Percentiles rank a stretch among this genome's conserved stretches.
Conservation (phyloP, 1,139 yeast genomes). For the Geotrichum reessii region DNA sequence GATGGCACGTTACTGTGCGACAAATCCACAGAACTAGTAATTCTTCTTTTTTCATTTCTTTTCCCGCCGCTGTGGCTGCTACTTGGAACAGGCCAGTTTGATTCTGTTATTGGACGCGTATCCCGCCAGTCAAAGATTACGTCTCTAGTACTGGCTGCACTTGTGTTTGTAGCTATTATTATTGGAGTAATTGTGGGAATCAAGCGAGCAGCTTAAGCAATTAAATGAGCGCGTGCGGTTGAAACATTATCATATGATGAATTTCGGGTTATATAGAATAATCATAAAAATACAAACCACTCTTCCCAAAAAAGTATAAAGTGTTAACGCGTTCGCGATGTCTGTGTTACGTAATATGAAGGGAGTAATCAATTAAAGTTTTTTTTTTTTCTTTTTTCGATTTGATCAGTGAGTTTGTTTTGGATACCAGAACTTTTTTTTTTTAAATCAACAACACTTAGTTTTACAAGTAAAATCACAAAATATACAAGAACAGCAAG, state of each 20-base stretch:
- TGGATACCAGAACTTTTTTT: not conserved
- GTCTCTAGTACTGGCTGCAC: constrained; percentile 9
- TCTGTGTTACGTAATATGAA: not conserved
- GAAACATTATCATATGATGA: not conserved
- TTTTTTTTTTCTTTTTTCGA: not conserved
- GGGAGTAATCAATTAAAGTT: not conserved
- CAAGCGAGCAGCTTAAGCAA: not conserved
- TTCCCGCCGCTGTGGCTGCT: constrained; percentile 19
- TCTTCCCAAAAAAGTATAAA: not conserved
- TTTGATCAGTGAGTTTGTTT: not conserved
- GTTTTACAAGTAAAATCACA: not conserved
- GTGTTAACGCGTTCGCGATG: not conserved
- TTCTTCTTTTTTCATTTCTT: constrained; percentile 5
- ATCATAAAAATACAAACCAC: no score
- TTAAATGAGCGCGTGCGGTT: not conserved
- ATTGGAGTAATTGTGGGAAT: constrained; percentile 11
- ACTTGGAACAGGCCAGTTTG: constrained; percentile 16
- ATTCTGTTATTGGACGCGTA: constrained; percentile 12
- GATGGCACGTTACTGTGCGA: not conserved
- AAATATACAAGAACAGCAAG: no score
- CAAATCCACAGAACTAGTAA: constrained; percentile 6
- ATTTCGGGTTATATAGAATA: no score
- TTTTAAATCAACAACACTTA: not conserved
- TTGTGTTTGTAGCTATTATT: constrained; percentile 6
- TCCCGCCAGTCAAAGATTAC: constrained; percentile 10